Evolutionary conservation across 768 basidiomycete genomes (phyloP).

Genomic region (Tulasnella sp.): DNA sequence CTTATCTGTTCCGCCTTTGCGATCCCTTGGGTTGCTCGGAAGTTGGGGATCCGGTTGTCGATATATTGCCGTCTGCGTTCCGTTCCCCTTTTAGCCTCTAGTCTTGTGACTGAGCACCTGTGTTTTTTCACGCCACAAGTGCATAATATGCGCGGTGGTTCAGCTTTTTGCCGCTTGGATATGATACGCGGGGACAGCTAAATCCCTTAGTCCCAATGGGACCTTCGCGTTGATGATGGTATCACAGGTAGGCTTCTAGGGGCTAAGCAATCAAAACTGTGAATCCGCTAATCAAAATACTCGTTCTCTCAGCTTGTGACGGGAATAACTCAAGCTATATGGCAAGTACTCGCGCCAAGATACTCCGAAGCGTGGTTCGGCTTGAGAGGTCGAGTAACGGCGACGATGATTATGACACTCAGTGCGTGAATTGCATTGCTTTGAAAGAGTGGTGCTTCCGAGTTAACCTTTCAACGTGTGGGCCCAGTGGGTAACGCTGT

Average conservation of each 20-base stretch:
- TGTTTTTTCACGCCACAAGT: constrained; percentile 32
- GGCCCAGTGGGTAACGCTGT: constrained; percentile 69
- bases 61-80: too few species aligned
- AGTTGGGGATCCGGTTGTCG: constrained; percentile 42
- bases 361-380: constrained; percentile 83
- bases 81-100: too few species aligned
- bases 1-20: constrained; percentile 52
- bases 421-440: constrained; percentile 21
- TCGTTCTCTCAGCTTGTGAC: constrained; percentile 39
- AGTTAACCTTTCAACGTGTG: constrained; percentile 30
- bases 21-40: constrained; percentile 44
- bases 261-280: neutral
- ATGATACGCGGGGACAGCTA: constrained; percentile 59
- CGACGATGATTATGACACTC: constrained; percentile 47
- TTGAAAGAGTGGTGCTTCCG: neutral
- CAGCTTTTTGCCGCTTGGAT: constrained; percentile 62
- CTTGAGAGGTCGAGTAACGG: constrained; percentile 61
- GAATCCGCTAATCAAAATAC: neutral
- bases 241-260: constrained; percentile 49
- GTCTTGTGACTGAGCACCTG: too few species aligned
- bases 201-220: constrained; percentile 36
- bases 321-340: constrained; percentile 55
- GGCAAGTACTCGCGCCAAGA: constrained; percentile 65
- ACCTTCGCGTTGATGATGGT: constrained; percentile 60
- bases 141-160: constrained; percentile 41